phyloP scores from a whole-genome alignment of 768 basidiomycete genomes.

The Leccinum broughii region DNA sequence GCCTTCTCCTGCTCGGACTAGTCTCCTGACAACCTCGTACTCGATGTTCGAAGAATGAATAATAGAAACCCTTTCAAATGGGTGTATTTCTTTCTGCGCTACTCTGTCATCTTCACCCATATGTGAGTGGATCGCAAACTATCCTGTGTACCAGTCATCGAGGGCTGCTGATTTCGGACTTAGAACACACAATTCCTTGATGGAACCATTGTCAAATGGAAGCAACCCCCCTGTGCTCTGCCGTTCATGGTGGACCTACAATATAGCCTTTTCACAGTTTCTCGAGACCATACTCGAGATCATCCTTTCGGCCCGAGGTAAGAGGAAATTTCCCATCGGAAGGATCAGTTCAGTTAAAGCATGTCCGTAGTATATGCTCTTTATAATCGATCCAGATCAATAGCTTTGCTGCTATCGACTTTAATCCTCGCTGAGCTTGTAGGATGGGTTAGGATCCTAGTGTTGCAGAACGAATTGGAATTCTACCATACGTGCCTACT shows the following conservation, averaged over 20 bases:
- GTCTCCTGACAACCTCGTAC: neutral
- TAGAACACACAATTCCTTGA: constrained; percentile 19
- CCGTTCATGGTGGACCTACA: constrained; percentile 14
- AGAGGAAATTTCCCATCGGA: neutral
- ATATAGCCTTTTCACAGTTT: neutral
- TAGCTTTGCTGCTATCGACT: constrained; percentile 9
- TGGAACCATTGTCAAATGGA: constrained; percentile 9
- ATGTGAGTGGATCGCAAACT: constrained; percentile 15
- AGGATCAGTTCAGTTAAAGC: neutral
- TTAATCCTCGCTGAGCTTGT: constrained; percentile 11
- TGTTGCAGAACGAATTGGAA: neutral
- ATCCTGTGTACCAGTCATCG: neutral
- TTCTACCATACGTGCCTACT: constrained; percentile 18
- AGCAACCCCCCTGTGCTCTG: constrained; percentile 13
- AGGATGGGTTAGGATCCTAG: constrained; percentile 5
- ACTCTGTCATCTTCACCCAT: constrained; percentile 20
- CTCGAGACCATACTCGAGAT: constrained; percentile 17
- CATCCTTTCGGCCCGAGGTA: constrained; percentile 20
- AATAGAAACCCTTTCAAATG: constrained; percentile 29
- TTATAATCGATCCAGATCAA: constrained; percentile 17
- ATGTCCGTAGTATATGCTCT: constrained; percentile 17
- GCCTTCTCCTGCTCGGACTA: neutral
- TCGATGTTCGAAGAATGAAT: constrained; percentile 21
- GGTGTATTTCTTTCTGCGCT: constrained; percentile 32
- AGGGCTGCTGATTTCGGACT: neutral